These are phyloP conservation scores for Blastomyces silverae DNA, from an alignment of 2,329 filamentous ascomycete genomes.

Conservation along the genomic window DNA sequence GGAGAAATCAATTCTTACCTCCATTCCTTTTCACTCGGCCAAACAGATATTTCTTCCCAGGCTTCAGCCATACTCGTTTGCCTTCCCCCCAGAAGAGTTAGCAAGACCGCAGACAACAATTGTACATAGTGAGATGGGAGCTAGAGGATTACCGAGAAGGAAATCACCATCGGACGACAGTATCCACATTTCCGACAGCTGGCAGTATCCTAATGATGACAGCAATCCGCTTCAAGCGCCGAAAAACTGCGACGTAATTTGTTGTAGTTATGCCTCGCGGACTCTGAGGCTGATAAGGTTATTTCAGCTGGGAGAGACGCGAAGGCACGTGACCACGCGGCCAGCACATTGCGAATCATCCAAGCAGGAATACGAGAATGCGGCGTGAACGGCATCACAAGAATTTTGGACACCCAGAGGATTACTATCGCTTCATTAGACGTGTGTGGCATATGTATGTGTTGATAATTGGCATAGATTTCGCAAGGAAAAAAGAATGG, in stretches of 20 bases:
- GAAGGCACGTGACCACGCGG: slow-evolving; percentile 34
- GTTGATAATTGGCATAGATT: neutral
- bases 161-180: slow-evolving; percentile 49
- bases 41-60: slow-evolving; percentile 78
- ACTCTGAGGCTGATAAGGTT: too few species aligned
- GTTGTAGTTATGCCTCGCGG: too few species aligned
- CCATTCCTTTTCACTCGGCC: slow-evolving; percentile 60
- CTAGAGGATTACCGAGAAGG: slow-evolving; percentile 34
- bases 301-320: slow-evolving; percentile 23
- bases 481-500: slow-evolving; percentile 12
- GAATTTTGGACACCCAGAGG: neutral
- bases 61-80: slow-evolving; percentile 74
- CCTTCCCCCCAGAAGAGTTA: slow-evolving; percentile 39
- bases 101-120: neutral
- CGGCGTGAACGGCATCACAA: neutral
- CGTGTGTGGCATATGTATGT: neutral
- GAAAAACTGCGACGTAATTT: too few species aligned
- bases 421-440: neutral
- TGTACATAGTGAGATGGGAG: slow-evolving; percentile 43
- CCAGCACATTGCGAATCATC: too few species aligned
- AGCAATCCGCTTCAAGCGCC: neutral
- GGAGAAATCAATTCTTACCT: slow-evolving; percentile 20
- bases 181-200: slow-evolving; percentile 53
- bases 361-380: slow-evolving; percentile 5
- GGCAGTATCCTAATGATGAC: neutral